Evolutionary conservation across 371 early-diverging fungal genomes (phyloP), one percentile per base, ranked within the genome.

Genomic region (Basidiobolus meristosporus): DNA sequence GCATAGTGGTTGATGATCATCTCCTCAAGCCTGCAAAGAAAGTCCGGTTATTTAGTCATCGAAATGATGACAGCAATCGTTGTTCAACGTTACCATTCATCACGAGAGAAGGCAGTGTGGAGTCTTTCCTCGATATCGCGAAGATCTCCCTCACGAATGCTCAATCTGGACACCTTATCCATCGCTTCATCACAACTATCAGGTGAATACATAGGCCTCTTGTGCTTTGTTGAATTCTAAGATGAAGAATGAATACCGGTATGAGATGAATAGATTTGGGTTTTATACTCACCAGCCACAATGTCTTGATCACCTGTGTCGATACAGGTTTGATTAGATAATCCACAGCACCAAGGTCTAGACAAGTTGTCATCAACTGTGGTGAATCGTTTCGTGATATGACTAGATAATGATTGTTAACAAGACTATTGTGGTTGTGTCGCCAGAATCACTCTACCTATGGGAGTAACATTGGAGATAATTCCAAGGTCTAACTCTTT

Each of bases 1-100:
- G 57, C 49, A 50, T 60, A 60, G 47, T 57, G 60, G 38, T 44
- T 23, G 12, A 41, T 23, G 32, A 48, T 47, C 16, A 39, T 30
- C 37, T 41, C 34, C 17, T 19, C 32, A 45, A 40, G 35, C 26
- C 41, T 43, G 18, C 32, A 42, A 14, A 38, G 45, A 21, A 18
- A 30, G 26, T 19, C 22, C 23, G 0, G 28, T 18, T 11, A 38
- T 3, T 18, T 15, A 38, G 15, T 9, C 16, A 38, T 38, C 28
- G 21, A 17, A 21, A 15, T 9, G 18, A 6, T 15, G 18, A 35
- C 15, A 35, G n/a, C 31, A 31, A 10, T n/a, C 9, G n/a, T 31
- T 31, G n/a, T 10, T 11, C 18, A 1, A 16, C 31, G 3, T n/a
- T 14, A 44, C 44, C 44, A 44, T 16, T 44, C 31, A 22, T 44